phyloP scores from a whole-genome alignment of 2,329 filamentous ascomycete genomes.

The Exophiala viscosa region DNA sequence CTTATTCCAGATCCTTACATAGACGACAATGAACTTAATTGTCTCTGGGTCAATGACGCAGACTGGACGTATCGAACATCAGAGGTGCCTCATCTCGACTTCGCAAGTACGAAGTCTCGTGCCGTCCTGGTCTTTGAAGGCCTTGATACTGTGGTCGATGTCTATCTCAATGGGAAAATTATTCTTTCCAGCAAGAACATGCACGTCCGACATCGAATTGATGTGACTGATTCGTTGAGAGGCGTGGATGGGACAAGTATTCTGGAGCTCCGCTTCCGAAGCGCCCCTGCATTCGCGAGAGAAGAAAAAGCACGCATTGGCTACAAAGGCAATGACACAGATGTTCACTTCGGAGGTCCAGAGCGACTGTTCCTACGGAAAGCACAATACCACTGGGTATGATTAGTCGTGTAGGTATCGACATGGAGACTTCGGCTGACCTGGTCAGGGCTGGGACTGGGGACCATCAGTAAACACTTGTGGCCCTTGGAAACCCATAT shows the following conservation, averaged over 20 bases:
- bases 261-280: too few species aligned
- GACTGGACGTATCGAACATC: slow-evolving; percentile 61
- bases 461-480: slow-evolving; percentile 61
- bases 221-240: slow-evolving; percentile 34
- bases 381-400: slow-evolving; percentile 28
- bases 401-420: too few species aligned
- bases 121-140: slow-evolving; percentile 69
- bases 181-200: slow-evolving; percentile 73
- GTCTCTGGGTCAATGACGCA: slow-evolving; percentile 71
- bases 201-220: slow-evolving; percentile 69
- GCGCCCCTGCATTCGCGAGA: too few species aligned
- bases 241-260: slow-evolving; percentile 26
- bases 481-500: slow-evolving; percentile 64
- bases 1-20: slow-evolving; percentile 58
- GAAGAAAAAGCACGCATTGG: too few species aligned
- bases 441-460: slow-evolving; percentile 60
- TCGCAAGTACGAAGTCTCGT: slow-evolving; percentile 32
- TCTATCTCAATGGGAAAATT: slow-evolving; percentile 62
- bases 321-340: too few species aligned
- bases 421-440: too few species aligned
- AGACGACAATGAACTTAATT: slow-evolving; percentile 68
- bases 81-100: slow-evolving; percentile 32
- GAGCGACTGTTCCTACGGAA: too few species aligned
- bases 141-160: slow-evolving; percentile 73
- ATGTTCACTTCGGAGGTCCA: too few species aligned